A percentile compares a stretch with the other conserved stretches of the same genome.
Conservation (phyloP, 2,329 filamentous ascomycete genomes). For the Trichocomaceae sp. region DNA sequence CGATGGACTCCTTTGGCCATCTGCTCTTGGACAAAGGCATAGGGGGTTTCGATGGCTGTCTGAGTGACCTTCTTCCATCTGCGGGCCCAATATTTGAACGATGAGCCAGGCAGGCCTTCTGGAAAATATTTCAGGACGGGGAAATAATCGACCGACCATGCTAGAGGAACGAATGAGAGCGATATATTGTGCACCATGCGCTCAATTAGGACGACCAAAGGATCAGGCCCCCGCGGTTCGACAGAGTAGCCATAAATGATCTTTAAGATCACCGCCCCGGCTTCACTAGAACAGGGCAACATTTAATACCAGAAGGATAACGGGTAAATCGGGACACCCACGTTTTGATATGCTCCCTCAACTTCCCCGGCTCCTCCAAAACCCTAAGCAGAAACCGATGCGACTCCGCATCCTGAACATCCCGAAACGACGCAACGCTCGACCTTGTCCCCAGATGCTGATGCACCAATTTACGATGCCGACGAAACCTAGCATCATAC, state of each 20-base stretch:
- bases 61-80: constrained; percentile 27
- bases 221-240: constrained; percentile 20
- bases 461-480: constrained; percentile 41
- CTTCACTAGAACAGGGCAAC: constrained; percentile 26
- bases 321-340: too few relatives aligned
- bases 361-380: constrained; percentile 31
- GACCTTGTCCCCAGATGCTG: constrained; percentile 41
- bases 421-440: constrained; percentile 33
- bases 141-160: neutral
- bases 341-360: constrained; percentile 40
- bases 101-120: neutral
- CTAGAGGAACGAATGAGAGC: constrained; percentile 15
- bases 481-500: constrained; percentile 23
- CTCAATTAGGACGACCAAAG: constrained; percentile 8
- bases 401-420: constrained; percentile 40
- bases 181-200: neutral
- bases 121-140: constrained; percentile 6
- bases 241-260: constrained; percentile 32
- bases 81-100: constrained; percentile 30
- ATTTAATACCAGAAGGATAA: too few relatives aligned
- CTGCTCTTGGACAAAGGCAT: constrained; percentile 36
- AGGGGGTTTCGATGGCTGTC: constrained; percentile 34
- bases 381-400: constrained; percentile 40
- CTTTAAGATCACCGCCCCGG: constrained; percentile 37
- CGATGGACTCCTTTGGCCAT: constrained; percentile 24